A percentile compares a stretch with the other conserved stretches of the same genome.
These are phyloP conservation scores for Colletotrichum tamarilloi DNA, from an alignment of 2,329 filamentous ascomycete species.

Conservation along the genomic window DNA sequence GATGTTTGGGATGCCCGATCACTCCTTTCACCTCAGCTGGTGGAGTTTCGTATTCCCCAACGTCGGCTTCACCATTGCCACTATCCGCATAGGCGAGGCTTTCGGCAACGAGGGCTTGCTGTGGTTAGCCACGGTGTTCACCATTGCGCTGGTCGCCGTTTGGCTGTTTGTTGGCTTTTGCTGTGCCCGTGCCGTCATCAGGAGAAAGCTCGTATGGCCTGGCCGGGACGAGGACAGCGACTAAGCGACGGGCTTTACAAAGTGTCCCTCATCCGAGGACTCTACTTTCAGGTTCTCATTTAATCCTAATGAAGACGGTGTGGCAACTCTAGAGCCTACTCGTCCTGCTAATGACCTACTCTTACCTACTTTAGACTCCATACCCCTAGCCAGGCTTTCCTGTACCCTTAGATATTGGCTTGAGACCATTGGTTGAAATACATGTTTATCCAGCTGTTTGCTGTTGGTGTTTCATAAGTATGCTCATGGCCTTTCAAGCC, in stretches of 20 bases:
- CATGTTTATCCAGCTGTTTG: background rate
- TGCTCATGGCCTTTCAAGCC: background rate
- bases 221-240: conserved; percentile 38
- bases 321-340: background rate
- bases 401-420: too few species aligned
- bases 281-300: too few species aligned
- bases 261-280: too few species aligned
- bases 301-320: background rate
- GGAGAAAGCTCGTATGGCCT: conserved; percentile 59
- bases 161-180: conserved; percentile 59
- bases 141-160: conserved; percentile 58
- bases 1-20: conserved; percentile 43
- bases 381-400: background rate
- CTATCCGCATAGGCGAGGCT: conserved; percentile 60
- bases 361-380: background rate
- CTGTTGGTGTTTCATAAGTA: background rate
- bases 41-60: conserved; percentile 73
- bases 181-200: conserved; percentile 55
- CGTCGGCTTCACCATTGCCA: conserved; percentile 64
- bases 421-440: background rate
- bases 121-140: conserved; percentile 61
- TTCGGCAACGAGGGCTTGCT: conserved; percentile 58
- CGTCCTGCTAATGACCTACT: background rate
- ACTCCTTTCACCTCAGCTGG: conserved; percentile 60
- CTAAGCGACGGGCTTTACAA: background rate